A percentile compares a stretch with the other conserved stretches of the same genome.
phyloP scores from a whole-genome alignment of 352 stramenopile species.

The Thraustotheca clavata region DNA sequence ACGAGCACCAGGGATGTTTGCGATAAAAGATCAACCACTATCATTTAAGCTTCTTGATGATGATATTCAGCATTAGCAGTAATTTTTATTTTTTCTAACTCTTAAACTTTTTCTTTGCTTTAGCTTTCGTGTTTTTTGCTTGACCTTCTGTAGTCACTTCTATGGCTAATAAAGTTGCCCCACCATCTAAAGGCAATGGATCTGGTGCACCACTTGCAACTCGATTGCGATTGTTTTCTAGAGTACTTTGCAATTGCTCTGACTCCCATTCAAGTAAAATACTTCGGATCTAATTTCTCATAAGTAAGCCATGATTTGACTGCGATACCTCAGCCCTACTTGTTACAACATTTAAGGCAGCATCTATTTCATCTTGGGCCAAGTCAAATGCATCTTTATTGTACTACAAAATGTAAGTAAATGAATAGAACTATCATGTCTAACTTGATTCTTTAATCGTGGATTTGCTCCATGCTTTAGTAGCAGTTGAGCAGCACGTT shows the following conservation, averaged over 20 bases:
- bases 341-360: constrained; percentile 73
- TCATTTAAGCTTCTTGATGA: too few species aligned
- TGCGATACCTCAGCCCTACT: constrained; percentile 51
- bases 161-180: constrained; percentile 15
- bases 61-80: background rate
- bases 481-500: constrained; percentile 53
- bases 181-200: constrained; percentile 10
- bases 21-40: too few species aligned
- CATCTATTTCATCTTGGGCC: constrained; percentile 82
- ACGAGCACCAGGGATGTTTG: too few species aligned
- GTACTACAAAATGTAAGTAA: constrained; percentile 33
- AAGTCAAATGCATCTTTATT: constrained; percentile 87
- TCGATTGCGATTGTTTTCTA: constrained; percentile 17
- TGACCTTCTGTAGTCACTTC: constrained; percentile 17
- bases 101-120: background rate
- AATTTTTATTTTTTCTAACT: background rate
- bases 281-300: constrained; percentile 26
- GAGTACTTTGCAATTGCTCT: background rate
- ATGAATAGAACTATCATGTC: background rate
- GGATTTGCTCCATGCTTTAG: constrained; percentile 75
- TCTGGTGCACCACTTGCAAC: background rate
- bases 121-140: background rate
- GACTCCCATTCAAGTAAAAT: constrained; percentile 35
- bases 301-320: too few species aligned
- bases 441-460: constrained; percentile 65